Evolutionary conservation across 2,329 filamentous ascomycete genomes (phyloP).

Genomic region (Fusarium proliferatum): DNA sequence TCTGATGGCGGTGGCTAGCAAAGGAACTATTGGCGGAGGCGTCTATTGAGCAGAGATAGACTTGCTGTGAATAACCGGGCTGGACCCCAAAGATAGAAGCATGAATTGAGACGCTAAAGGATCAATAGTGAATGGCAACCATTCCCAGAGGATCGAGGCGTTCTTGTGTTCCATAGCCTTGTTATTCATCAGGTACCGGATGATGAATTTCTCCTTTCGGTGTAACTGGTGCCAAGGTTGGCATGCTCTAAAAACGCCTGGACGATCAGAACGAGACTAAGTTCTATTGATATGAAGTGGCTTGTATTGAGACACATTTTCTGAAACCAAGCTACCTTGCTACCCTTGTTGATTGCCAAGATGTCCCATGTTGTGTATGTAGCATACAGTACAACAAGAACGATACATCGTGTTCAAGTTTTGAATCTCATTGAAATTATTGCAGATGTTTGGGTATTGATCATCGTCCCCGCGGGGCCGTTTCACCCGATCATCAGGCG

Average conservation of each 20-base stretch:
- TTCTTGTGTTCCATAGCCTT: constrained; percentile 10
- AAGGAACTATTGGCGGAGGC: constrained; percentile 11
- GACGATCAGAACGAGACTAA: not conserved
- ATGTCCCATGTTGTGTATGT: not conserved
- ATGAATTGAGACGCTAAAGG: constrained; percentile 13
- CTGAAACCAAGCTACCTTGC: not conserved
- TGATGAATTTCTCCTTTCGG: not conserved
- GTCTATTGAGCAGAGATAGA: constrained; percentile 28
- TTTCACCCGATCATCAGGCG: constrained; percentile 1
- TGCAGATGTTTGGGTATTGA: not conserved
- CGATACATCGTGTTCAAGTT: not conserved
- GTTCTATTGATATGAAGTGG: constrained; percentile 11
- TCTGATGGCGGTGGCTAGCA: constrained; percentile 10
- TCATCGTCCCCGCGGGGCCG: not conserved
- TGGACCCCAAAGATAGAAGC: constrained; percentile 28
- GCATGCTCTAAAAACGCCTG: constrained; percentile 10
- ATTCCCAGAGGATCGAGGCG: constrained; percentile 3
- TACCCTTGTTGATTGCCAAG: not conserved
- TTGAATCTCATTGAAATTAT: not conserved
- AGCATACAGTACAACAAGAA: not conserved
- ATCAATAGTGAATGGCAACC: constrained; percentile 5
- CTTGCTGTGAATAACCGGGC: constrained; percentile 16
- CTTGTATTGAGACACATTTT: constrained; percentile 8
- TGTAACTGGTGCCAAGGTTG: not conserved
- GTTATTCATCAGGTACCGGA: not conserved